These are phyloP conservation scores for Uronychia setigera DNA, from an alignment of 73 alveolate genomes.

Conservation along the genomic window DNA sequence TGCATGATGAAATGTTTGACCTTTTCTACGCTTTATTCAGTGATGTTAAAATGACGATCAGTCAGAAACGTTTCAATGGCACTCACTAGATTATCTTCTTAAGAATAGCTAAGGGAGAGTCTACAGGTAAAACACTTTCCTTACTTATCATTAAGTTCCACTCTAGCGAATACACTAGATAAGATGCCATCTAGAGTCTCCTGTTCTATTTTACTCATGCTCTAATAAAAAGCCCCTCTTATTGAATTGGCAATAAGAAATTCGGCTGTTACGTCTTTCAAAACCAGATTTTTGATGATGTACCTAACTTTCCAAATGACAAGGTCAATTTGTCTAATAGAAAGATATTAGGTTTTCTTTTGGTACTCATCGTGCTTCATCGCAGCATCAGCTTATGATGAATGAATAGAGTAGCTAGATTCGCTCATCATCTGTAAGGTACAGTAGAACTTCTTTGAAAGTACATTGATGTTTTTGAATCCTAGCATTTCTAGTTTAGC, in stretches of 20 bases:
- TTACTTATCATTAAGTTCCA: not conserved
- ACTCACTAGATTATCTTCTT: constrained; percentile 24
- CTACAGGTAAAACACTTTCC: constrained; percentile 10
- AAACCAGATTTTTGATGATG: constrained; percentile 6
- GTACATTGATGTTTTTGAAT: not conserved
- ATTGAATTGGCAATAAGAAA: constrained; percentile 24
- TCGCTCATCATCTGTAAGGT: not conserved
- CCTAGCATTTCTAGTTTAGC: constrained; percentile 30
- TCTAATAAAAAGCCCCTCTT: constrained; percentile 24
- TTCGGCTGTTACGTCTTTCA: constrained; percentile 31
- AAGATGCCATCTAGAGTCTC: constrained; percentile 17
- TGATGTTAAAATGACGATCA: not conserved
- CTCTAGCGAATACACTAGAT: constrained; percentile 13
- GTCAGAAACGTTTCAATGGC: not conserved
- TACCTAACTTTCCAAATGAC: constrained; percentile 9
- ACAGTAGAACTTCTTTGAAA: not conserved
- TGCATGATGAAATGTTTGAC: constrained; percentile 5
- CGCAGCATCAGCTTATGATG: not conserved
- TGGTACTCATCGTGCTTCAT: not conserved
- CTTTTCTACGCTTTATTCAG: constrained; percentile 11
- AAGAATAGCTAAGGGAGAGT: constrained; percentile 13
- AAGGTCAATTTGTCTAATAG: constrained; percentile 15
- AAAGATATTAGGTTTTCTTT: not conserved
- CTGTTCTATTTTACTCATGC: constrained; percentile 4
- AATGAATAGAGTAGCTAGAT: not conserved